phyloP scores from a whole-genome alignment of 805 yeast species.

The Saturnispora ahearnii region DNA sequence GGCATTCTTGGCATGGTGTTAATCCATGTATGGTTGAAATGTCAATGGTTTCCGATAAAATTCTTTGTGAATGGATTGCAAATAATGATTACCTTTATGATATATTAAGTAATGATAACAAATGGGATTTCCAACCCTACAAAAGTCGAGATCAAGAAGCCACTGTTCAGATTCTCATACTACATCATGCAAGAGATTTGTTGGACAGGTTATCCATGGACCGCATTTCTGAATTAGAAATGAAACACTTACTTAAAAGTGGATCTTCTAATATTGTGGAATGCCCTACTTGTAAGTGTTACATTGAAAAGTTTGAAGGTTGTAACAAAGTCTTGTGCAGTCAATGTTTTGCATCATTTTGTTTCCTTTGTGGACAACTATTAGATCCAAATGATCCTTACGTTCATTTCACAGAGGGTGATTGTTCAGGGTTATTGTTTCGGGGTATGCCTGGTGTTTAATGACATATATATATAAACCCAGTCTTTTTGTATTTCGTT shows the following conservation, averaged over 20 bases:
- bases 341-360: constrained; percentile 40
- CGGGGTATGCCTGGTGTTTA: constrained; percentile 33
- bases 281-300: constrained; percentile 46
- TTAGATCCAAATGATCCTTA: constrained; percentile 38
- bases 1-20: constrained; percentile 55
- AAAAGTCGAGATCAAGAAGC: constrained; percentile 12
- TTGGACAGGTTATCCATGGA: constrained; percentile 36
- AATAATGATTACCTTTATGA: constrained; percentile 17
- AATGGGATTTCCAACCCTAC: background rate
- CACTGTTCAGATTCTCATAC: constrained; percentile 20
- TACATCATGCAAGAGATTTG: constrained; percentile 37
- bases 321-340: constrained; percentile 56
- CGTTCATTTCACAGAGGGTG: constrained; percentile 37
- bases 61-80: constrained; percentile 20
- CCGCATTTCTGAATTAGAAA: constrained; percentile 37
- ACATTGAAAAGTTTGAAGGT: constrained; percentile 49
- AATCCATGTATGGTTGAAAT: constrained; percentile 30
- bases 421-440: constrained; percentile 43
- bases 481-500: no score
- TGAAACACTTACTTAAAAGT: constrained; percentile 35
- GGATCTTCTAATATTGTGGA: constrained; percentile 34
- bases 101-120: background rate
- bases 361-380: constrained; percentile 44
- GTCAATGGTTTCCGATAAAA: constrained; percentile 28
- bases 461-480: no score